phyloP scores from a whole-genome alignment of 768 basidiomycete species.

The Collybiopsis luxurians region DNA sequence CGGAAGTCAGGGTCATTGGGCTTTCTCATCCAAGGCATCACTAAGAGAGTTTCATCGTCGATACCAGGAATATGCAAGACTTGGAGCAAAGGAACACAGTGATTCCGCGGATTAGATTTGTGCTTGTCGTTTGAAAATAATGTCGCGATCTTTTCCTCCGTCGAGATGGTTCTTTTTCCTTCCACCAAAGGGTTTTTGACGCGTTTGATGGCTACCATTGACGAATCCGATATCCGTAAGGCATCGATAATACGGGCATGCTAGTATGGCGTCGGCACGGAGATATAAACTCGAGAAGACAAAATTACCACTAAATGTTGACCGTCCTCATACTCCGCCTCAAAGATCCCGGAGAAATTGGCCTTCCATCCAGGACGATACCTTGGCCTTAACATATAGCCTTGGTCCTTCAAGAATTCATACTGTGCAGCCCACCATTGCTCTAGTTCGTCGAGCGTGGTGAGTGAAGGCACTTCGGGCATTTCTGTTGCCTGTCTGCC shows the following conservation, averaged over 20 bases:
- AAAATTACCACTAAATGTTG: neutral
- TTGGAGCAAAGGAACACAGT: slow-evolving; percentile 26
- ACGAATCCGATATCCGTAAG: slow-evolving; percentile 17
- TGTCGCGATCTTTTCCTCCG: slow-evolving; percentile 15
- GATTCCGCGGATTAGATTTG: slow-evolving; percentile 21
- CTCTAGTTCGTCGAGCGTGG: neutral
- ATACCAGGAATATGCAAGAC: slow-evolving; percentile 17
- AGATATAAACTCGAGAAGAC: neutral
- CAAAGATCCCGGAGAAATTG: slow-evolving; percentile 8
- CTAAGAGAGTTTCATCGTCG: slow-evolving; percentile 16
- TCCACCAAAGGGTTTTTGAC: neutral
- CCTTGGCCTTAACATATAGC: slow-evolving; percentile 15
- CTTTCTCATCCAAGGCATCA: slow-evolving; percentile 23
- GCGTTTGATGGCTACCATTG: slow-evolving; percentile 17
- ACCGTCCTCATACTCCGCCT: neutral
- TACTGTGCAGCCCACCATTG: slow-evolving; percentile 15
- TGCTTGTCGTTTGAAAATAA: slow-evolving; percentile 17
- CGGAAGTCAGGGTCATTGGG: slow-evolving; percentile 19
- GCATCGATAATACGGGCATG: slow-evolving; percentile 14
- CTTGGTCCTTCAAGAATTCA: slow-evolving; percentile 12
- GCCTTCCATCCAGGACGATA: slow-evolving; percentile 18
- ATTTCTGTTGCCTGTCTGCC: too few relatives aligned
- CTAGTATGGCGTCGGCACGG: neutral
- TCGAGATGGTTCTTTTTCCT: neutral
- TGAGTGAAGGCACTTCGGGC: too few relatives aligned